These are phyloP conservation scores for Plasmodium sp. DNA, from an alignment of 169 alveolate genomes.

Conservation along the genomic window DNA sequence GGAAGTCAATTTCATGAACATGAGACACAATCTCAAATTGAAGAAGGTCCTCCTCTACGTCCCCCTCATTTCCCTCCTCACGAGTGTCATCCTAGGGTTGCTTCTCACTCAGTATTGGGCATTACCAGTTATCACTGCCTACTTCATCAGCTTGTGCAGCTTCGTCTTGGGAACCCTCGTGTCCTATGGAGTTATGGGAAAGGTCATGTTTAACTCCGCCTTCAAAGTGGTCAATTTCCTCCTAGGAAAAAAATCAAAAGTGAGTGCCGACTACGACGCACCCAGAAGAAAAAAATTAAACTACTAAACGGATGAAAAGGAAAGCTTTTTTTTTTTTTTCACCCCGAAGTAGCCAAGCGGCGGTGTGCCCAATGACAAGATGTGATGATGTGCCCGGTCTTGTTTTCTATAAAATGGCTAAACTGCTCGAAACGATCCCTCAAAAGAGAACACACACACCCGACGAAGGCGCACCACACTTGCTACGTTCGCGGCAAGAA, in stretches of 20 bases:
- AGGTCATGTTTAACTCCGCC: background rate
- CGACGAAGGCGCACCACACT: background rate
- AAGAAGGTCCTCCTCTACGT: background rate
- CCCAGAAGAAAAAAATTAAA: background rate
- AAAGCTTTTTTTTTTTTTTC: too few relatives aligned
- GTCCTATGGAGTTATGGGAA: background rate
- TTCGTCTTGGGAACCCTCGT: background rate
- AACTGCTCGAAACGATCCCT: background rate
- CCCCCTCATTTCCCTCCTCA: background rate
- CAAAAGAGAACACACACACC: background rate
- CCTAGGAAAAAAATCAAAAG: background rate
- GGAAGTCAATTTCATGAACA: background rate
- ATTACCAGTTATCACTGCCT: background rate
- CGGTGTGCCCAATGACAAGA: background rate
- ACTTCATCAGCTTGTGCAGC: background rate
- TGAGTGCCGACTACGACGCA: background rate
- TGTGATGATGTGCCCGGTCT: background rate
- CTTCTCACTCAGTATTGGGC: background rate
- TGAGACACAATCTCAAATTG: background rate
- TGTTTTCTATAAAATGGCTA: background rate
- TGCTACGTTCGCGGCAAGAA: background rate
- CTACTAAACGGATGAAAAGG: background rate
- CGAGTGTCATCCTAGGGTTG: background rate
- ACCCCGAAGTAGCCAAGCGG: background rate
- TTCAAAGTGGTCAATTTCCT: background rate